These are phyloP conservation scores for Daldinia loculata DNA, from an alignment of 495 filamentous ascomycete species.

Conservation along the genomic window DNA sequence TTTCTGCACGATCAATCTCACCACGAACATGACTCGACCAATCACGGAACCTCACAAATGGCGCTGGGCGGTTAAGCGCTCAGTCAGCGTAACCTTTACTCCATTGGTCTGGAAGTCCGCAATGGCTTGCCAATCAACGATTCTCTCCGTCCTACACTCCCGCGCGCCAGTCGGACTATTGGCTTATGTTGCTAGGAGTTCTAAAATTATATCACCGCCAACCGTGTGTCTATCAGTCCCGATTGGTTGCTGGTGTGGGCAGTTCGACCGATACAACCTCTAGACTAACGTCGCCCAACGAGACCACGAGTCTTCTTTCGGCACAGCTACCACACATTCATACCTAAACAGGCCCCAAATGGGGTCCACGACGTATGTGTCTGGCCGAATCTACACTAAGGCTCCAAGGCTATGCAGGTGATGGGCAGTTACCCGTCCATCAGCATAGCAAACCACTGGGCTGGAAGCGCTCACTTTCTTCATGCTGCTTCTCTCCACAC, in stretches of 20 bases:
- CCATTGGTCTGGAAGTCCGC: slow-evolving; percentile 37
- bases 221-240: background rate
- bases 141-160: slow-evolving; percentile 30
- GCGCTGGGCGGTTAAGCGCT: slow-evolving; percentile 44
- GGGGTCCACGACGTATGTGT: slow-evolving; percentile 28
- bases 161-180: slow-evolving; percentile 40
- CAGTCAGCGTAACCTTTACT: slow-evolving; percentile 33
- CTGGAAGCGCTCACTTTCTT: slow-evolving; percentile 43
- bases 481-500: slow-evolving; percentile 25
- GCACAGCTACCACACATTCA: slow-evolving; percentile 36
- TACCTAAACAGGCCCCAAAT: slow-evolving; percentile 34
- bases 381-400: slow-evolving; percentile 36
- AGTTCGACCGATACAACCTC: slow-evolving; percentile 30
- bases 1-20: slow-evolving; percentile 30
- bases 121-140: slow-evolving; percentile 37
- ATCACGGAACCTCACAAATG: slow-evolving; percentile 42
- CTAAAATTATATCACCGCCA: slow-evolving; percentile 40
- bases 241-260: slow-evolving; percentile 35
- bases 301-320: slow-evolving; percentile 35
- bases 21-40: slow-evolving; percentile 34
- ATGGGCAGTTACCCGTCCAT: slow-evolving; percentile 37
- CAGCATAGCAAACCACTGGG: slow-evolving; percentile 23
- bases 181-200: slow-evolving; percentile 31
- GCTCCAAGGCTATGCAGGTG: slow-evolving; percentile 36
- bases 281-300: slow-evolving; percentile 30